These are phyloP conservation scores for Geranomyces michiganensis DNA, from an alignment of 192 early-diverging fungal species.

Conservation along the genomic window DNA sequence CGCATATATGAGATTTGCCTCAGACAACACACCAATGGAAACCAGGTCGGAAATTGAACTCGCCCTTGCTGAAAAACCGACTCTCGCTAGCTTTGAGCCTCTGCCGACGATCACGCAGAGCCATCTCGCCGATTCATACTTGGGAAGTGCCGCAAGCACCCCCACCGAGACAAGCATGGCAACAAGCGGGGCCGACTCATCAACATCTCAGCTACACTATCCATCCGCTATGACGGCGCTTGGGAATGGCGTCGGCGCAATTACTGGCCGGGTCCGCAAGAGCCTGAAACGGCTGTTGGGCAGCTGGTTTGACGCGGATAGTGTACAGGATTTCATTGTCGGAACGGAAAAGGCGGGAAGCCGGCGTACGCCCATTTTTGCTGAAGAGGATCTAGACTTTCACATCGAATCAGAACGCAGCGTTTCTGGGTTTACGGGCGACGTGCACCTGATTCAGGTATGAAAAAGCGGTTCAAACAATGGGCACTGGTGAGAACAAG, in stretches of 20 bases:
- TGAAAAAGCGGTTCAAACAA: neutral
- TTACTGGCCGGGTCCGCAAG: conserved; percentile 17
- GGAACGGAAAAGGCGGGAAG: neutral
- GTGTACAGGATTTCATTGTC: conserved; percentile 35
- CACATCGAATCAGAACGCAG: neutral
- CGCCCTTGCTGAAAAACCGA: conserved; percentile 8
- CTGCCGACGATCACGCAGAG: neutral
- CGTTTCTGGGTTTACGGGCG: neutral
- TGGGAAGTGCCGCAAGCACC: neutral
- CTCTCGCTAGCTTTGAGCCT: conserved; percentile 5
- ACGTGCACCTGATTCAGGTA: conserved; percentile 24
- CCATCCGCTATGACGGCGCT: conserved; percentile 25
- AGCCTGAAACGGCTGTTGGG: conserved; percentile 12
- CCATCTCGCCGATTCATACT: neutral
- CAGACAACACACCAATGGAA: conserved; percentile 15
- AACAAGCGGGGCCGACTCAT: neutral
- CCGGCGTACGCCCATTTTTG: neutral
- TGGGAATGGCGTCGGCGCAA: neutral
- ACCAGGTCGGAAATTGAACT: conserved; percentile 21
- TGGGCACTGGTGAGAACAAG: neutral
- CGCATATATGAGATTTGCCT: conserved; percentile 26
- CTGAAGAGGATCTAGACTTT: neutral
- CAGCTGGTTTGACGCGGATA: conserved; percentile 26
- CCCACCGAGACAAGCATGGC: too few relatives aligned
- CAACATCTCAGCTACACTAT: conserved; percentile 17